A percentile compares a stretch with the other conserved stretches of the same genome.
Conservation (phyloP, 768 basidiomycete species). For the Hemileccinum rubropunctum region DNA sequence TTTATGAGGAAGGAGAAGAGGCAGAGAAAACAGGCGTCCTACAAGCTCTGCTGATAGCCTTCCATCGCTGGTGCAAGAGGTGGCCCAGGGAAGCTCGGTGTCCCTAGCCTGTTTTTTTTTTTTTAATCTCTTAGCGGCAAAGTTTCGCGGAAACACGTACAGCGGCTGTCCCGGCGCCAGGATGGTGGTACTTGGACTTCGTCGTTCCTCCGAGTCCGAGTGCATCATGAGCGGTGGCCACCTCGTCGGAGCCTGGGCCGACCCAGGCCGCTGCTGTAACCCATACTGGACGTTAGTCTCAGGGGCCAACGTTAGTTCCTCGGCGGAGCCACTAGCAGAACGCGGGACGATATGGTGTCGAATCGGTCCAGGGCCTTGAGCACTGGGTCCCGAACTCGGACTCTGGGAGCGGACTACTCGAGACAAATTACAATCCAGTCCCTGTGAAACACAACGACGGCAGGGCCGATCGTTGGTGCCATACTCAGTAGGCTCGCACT, state of each 20-base stretch:
- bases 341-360: conserved; percentile 2
- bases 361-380: conserved; percentile 9
- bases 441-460: conserved; percentile 17
- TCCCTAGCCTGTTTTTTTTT: conserved; percentile 7
- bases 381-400: conserved; percentile 11
- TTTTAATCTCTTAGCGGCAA: neutral
- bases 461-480: conserved; percentile 18
- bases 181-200: neutral
- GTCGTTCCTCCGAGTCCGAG: conserved; percentile 8
- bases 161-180: neutral
- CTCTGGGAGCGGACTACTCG: conserved; percentile 21
- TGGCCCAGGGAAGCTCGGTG: neutral
- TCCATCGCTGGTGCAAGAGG: neutral
- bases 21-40: neutral
- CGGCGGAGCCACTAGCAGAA: conserved; percentile 4
- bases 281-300: conserved; percentile 1
- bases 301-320: conserved; percentile 5
- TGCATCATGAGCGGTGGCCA: neutral
- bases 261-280: conserved; percentile 6
- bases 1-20: neutral
- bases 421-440: conserved; percentile 12
- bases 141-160: conserved; percentile 11
- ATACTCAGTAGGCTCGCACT: conserved; percentile 21
- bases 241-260: neutral
- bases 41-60: conserved; percentile 15